Base-by-base conservation (phyloP, 2,329 filamentous ascomycete genomes). In the Talaromyces sp. region DNA sequence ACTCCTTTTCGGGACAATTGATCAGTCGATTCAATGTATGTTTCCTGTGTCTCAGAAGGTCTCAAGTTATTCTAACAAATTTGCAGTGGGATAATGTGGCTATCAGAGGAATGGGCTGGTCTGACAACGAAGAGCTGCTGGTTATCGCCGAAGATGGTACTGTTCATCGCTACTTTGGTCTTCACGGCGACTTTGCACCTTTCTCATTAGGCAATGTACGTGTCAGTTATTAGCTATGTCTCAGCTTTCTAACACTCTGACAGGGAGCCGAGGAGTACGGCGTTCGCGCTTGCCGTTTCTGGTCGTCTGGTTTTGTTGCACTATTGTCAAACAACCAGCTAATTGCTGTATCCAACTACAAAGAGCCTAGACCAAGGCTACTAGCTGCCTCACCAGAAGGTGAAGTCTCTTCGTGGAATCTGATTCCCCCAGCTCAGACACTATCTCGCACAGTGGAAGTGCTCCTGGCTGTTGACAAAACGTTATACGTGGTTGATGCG, bases 141-240 rank as follows among this genome's bases (percentile, higher is more conserved):
- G 90, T 97, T 0, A 88, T 98, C 60, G 92, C 93, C 10, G 87
- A 90, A 62, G 94, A 99, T 73, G 95, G 95, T 27, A 94, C 88
- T 1, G 94, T 98, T 50, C 86, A 93, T 66, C 95, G 92, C 76
- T 97, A 93, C 74, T 88, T 93, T 75, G 91, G 95, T 73, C 81
- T 99, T n/a, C 91, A 97, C 76, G 92, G 90, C 67, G 94, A 98
- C 75, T 99, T 99, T 75, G 92, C 90, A 16, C 93, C 96, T 65
- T 99, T 98, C 77, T 93, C 91, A 1, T 83, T 99, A 0, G 95
- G 94, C 62, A 90, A 96, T 77, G 86, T 84, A 75, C 67, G 77
- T 37, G n/a, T 58, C 19, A 33, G 11, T 58, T 6, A 45, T 39
- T 14, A 62, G 19, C 8, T 27, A 16, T 74, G 22, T 73, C 62